phyloP scores from a whole-genome alignment of 2,329 filamentous ascomycete species.

The Neurospora sp. region DNA sequence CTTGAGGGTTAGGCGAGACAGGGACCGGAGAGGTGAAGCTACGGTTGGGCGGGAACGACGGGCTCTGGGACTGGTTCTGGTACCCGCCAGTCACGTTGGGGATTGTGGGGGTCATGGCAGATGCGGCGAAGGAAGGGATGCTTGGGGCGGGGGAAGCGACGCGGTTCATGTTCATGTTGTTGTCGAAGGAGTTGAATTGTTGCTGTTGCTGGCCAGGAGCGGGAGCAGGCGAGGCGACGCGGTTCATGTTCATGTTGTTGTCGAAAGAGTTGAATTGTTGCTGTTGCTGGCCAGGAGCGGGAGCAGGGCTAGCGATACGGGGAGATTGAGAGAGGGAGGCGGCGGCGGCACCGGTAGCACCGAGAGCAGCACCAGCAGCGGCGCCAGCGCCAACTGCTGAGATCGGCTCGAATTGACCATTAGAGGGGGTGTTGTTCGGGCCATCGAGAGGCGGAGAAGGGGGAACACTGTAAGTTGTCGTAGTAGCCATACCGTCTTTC shows the following conservation, averaged over 20 bases:
- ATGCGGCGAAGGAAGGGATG: slow-evolving; percentile 5
- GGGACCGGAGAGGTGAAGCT: slow-evolving; percentile 20
- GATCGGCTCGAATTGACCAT: slow-evolving; percentile 13
- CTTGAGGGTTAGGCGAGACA: slow-evolving; percentile 19
- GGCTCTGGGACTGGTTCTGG: slow-evolving; percentile 11
- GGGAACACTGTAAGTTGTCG: slow-evolving; percentile 24
- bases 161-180: slow-evolving; percentile 3
- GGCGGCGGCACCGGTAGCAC: slow-evolving; percentile 13
- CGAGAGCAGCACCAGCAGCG: slow-evolving; percentile 12
- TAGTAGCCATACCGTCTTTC: slow-evolving; percentile 20
- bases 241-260: slow-evolving; percentile 3
- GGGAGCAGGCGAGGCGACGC: slow-evolving; percentile 4
- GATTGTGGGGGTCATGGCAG: slow-evolving; percentile 8
- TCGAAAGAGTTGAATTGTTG: slow-evolving; percentile 4
- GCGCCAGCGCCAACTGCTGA: slow-evolving; percentile 10
- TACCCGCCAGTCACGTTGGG: slow-evolving; percentile 6
- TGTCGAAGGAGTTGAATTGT: slow-evolving; percentile 5
- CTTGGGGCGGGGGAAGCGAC: slow-evolving; percentile 8
- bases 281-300: not conserved
- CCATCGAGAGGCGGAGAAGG: slow-evolving; percentile 16
- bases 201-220: not conserved
- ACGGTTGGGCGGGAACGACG: slow-evolving; percentile 17
- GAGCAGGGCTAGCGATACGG: slow-evolving; percentile 12
- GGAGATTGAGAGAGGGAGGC: slow-evolving; percentile 14
- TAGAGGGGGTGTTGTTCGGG: slow-evolving; percentile 22